Conservation (phyloP, 306 rosid genomes). For the Fagus crenata region DNA sequence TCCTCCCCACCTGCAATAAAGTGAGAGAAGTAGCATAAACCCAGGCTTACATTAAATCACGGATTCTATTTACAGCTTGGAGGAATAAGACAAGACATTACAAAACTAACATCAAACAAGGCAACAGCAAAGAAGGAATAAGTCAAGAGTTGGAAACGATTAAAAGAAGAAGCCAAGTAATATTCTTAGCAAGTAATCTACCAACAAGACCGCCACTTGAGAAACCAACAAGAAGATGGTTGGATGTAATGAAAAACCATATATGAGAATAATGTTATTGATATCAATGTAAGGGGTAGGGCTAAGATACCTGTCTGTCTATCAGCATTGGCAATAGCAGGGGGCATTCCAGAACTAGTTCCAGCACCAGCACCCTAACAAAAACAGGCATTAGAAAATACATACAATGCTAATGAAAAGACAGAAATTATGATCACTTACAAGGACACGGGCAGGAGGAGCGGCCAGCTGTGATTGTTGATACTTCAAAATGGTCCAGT, state of each 20-base stretch:
- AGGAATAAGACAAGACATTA: slow-evolving; percentile 9
- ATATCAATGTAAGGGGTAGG: slow-evolving; percentile 19
- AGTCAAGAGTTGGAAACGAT: background rate
- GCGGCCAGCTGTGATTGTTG: slow-evolving; percentile 89
- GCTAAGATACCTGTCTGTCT: slow-evolving; percentile 62
- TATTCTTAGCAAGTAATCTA: background rate
- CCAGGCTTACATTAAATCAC: slow-evolving; percentile 1
- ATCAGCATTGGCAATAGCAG: slow-evolving; percentile 57
- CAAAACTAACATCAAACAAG: slow-evolving; percentile 12
- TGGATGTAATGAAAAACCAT: slow-evolving; percentile 7
- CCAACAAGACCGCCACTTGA: background rate
- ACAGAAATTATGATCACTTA: slow-evolving; percentile 27
- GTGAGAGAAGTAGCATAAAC: slow-evolving; percentile 11
- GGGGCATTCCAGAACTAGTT: slow-evolving; percentile 85
- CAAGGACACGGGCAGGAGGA: slow-evolving; percentile 75
- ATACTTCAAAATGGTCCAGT: slow-evolving; percentile 95
- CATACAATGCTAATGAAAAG: slow-evolving; percentile 19
- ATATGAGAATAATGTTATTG: slow-evolving; percentile 6
- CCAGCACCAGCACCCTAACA: slow-evolving; percentile 69
- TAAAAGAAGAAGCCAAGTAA: background rate
- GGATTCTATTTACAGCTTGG: slow-evolving; percentile 7
- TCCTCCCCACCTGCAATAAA: slow-evolving; percentile 64
- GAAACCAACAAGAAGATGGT: background rate
- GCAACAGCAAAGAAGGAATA: background rate
- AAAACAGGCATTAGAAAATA: slow-evolving; percentile 21